A percentile compares a stretch with the other conserved stretches of the same genome.
These are phyloP conservation scores for Fusarium armeniacum DNA, from an alignment of 2,329 filamentous ascomycete genomes.

Conservation along the genomic window DNA sequence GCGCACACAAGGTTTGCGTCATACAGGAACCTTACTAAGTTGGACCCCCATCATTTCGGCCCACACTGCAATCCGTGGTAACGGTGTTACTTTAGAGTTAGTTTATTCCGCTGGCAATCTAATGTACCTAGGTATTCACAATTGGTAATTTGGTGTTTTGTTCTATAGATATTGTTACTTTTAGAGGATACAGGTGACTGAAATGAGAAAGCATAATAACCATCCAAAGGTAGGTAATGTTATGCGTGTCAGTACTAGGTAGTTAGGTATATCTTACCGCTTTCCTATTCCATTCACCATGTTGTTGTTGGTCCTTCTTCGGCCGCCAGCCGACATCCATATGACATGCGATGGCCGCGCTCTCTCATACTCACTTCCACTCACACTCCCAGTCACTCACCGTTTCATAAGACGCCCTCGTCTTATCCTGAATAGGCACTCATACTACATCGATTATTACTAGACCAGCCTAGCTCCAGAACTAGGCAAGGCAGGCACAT, in stretches of 20 bases:
- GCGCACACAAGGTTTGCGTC: constrained; percentile 22
- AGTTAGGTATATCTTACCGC: background rate
- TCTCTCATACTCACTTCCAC: background rate
- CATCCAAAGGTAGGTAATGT: background rate
- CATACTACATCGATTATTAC: constrained; percentile 26
- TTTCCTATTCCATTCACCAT: background rate
- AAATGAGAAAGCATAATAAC: background rate
- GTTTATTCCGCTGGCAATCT: background rate
- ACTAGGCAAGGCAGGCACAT: constrained; percentile 40
- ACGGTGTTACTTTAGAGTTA: background rate
- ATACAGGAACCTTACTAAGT: constrained; percentile 14
- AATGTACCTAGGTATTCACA: constrained; percentile 1
- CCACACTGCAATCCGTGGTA: constrained; percentile 6
- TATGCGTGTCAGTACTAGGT: background rate
- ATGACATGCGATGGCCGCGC: constrained; percentile 21
- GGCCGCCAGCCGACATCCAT: constrained; percentile 20
- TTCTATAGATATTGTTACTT: background rate
- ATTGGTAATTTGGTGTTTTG: constrained; percentile 15
- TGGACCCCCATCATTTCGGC: constrained; percentile 2
- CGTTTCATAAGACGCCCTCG: constrained; percentile 35
- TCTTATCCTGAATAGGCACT: constrained; percentile 39
- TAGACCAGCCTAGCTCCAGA: constrained; percentile 18
- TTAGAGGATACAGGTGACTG: background rate
- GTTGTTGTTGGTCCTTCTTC: constrained; percentile 25
- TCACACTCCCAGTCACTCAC: constrained; percentile 16